These are phyloP conservation scores for Tetrapyrgos nigripes DNA, from an alignment of 1,284 basidiomycete species.

Conservation along the genomic window DNA sequence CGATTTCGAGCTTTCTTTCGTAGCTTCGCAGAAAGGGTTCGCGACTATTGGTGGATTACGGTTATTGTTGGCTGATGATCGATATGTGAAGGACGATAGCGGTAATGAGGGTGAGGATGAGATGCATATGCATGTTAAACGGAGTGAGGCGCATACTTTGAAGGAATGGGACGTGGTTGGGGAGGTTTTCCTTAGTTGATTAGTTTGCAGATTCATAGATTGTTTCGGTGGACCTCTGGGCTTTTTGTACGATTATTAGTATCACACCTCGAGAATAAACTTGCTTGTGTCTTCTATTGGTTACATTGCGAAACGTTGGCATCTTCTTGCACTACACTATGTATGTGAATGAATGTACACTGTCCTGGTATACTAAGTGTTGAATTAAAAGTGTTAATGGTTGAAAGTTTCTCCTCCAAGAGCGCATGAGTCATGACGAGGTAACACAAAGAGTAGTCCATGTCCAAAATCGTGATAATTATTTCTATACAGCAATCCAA, in stretches of 20 bases:
- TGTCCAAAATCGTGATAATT: neutral
- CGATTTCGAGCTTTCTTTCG: conserved; percentile 66
- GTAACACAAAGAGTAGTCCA: neutral
- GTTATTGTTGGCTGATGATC: conserved; percentile 64
- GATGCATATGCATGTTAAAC: neutral
- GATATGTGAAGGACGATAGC: conserved; percentile 40
- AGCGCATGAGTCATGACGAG: neutral
- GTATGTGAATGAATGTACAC: neutral
- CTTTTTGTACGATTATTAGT: too few species aligned
- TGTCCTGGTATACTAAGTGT: neutral
- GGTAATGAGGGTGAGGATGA: conserved; percentile 30
- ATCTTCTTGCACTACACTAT: neutral
- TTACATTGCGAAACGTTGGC: neutral
- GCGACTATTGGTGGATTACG: conserved; percentile 67
- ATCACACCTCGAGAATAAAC: too few species aligned
- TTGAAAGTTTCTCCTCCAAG: neutral
- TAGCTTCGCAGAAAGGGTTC: conserved; percentile 63
- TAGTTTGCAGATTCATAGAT: neutral
- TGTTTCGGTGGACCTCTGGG: neutral
- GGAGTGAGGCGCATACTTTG: neutral
- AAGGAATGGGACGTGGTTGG: conserved; percentile 15
- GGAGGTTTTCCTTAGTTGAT: neutral
- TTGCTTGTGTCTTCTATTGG: neutral
- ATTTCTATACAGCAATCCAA: conserved; percentile 55
- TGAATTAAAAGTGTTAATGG: neutral